Conservation (phyloP, 176 grass and related monocot species). For the Sorghum bicolor region Sorghum_bicolor_NCBIv3 NC_012871.2:63505501-63506000, state of each 20-base stretch:
- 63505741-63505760: constrained; percentile 52
- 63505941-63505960: constrained; percentile 30
- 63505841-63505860: constrained; percentile 23
- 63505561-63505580: constrained; percentile 78
- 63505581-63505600: constrained; percentile 66
- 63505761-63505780: constrained; percentile 81
- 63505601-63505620: constrained; percentile 52
- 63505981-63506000: neutral
- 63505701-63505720: neutral
- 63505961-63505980: constrained; percentile 30
- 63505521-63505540: constrained; percentile 20
- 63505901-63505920: constrained; percentile 28
- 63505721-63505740: neutral
- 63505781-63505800: constrained; percentile 69
- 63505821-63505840: constrained; percentile 39
- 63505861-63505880: neutral
- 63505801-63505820: constrained; percentile 65
- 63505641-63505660: constrained; percentile 62
- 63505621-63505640: constrained; percentile 65
- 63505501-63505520: constrained; percentile 34
- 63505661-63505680: constrained; percentile 21
- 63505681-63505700: neutral
- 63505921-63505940: neutral
- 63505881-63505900: constrained; percentile 26
- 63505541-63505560: constrained; percentile 89